These are phyloP conservation scores for Xerocomellus intermedius DNA, from an alignment of 768 basidiomycete genomes.

Conservation along the genomic window DNA sequence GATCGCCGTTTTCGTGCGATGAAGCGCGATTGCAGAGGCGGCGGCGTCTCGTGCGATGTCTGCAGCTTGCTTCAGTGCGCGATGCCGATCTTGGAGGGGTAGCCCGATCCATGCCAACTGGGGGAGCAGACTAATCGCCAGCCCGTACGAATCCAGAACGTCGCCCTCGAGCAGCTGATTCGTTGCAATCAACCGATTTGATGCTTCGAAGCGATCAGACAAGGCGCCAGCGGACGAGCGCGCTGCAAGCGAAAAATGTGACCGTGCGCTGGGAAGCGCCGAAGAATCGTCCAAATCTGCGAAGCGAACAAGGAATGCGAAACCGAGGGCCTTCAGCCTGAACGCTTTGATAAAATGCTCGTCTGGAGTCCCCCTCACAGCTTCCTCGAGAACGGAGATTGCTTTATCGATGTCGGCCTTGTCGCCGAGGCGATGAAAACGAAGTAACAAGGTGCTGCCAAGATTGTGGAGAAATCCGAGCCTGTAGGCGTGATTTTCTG, in stretches of 20 bases:
- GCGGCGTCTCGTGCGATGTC: constrained; percentile 18
- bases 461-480: neutral
- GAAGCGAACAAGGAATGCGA: neutral
- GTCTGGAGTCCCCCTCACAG: constrained; percentile 5
- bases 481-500: neutral
- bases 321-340: neutral
- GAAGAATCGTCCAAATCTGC: neutral
- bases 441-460: neutral
- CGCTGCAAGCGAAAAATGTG: neutral
- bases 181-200: neutral
- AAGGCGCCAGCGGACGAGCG: neutral
- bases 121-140: constrained; percentile 16
- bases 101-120: constrained; percentile 4
- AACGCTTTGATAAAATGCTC: neutral
- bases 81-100: constrained; percentile 15
- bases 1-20: neutral
- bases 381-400: neutral
- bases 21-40: constrained; percentile 11
- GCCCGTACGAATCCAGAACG: constrained; percentile 12
- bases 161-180: neutral
- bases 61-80: constrained; percentile 3
- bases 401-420: constrained; percentile 6
- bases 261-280: neutral
- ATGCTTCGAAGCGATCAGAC: neutral
- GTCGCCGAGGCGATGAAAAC: constrained; percentile 3